Evolutionary conservation across 2,329 filamentous ascomycete genomes (phyloP).

Genomic region (Diaporthe citriasiana): DNA sequence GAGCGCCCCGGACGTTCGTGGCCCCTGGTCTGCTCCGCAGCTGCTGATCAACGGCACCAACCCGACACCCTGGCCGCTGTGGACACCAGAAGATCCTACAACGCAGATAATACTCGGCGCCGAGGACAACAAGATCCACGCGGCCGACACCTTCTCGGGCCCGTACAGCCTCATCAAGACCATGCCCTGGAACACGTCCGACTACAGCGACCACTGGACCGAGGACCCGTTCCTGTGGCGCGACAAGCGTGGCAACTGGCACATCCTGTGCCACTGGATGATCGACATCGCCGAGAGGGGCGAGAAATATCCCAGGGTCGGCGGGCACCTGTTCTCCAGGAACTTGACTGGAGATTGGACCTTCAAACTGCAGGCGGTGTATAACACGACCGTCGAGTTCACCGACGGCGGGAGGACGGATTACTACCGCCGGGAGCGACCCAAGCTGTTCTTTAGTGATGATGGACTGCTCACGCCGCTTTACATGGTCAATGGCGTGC

Average conservation of each 20-base stretch:
- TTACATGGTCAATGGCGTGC: conserved; percentile 61
- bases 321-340: conserved; percentile 22
- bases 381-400: conserved; percentile 47
- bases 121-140: conserved; percentile 22
- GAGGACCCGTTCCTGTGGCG: conserved; percentile 51
- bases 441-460: conserved; percentile 63
- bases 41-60: conserved; percentile 44
- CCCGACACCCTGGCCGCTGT: conserved; percentile 15
- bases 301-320: conserved; percentile 25
- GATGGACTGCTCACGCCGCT: conserved; percentile 62
- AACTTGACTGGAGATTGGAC: conserved; percentile 15
- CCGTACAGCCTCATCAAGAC: conserved; percentile 41
- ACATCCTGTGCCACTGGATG: conserved; percentile 45
- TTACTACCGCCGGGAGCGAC: conserved; percentile 61
- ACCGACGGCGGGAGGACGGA: conserved; percentile 56
- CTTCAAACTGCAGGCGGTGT: conserved; percentile 30
- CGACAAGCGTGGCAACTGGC: conserved; percentile 49
- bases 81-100: background rate
- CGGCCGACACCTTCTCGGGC: background rate
- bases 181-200: conserved; percentile 47
- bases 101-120: conserved; percentile 17
- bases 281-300: conserved; percentile 31
- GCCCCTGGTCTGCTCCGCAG: conserved; percentile 43
- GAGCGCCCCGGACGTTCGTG: conserved; percentile 46
- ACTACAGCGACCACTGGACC: conserved; percentile 47